A percentile compares a stretch with the other conserved stretches of the same genome.
These are phyloP conservation scores for Zostera marina DNA, from an alignment of 116 monocot genomes.

Conservation along the genomic window DNA sequence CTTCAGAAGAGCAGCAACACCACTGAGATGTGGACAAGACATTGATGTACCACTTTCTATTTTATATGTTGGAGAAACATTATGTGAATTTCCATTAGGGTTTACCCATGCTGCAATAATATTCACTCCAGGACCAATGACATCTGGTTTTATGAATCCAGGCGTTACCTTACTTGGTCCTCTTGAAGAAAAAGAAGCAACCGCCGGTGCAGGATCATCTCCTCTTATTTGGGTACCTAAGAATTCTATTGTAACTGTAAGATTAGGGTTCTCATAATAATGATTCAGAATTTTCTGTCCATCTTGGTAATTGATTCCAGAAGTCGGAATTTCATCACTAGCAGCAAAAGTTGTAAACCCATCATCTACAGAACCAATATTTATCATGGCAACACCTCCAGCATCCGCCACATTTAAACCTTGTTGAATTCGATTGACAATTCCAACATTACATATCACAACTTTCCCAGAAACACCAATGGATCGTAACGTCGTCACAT, in stretches of 20 bases:
- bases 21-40: slow-evolving; percentile 6
- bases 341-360: not conserved
- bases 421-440: not conserved
- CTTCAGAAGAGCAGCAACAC: slow-evolving; percentile 8
- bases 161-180: no score
- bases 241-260: slow-evolving; percentile 2
- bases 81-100: not conserved
- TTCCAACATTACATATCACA: not conserved
- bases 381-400: slow-evolving; percentile 14
- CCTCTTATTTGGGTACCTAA: slow-evolving; percentile 6
- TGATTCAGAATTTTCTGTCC: not conserved
- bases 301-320: not conserved
- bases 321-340: not conserved
- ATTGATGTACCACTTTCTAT: slow-evolving; percentile 7
- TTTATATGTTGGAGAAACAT: not conserved
- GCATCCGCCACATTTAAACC: slow-evolving; percentile 6
- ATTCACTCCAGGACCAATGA: no score
- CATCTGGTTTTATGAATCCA: no score
- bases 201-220: slow-evolving; percentile 4
- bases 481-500: not conserved
- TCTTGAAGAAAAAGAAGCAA: no score
- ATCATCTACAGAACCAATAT: not conserved
- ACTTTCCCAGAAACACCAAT: slow-evolving; percentile 7
- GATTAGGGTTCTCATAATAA: not conserved
- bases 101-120: slow-evolving; percentile 6